A percentile compares a stretch with the other conserved stretches of the same genome.
Evolutionary conservation across 257 asterid genomes (phyloP).

Genomic region (Salvia splendens): DNA sequence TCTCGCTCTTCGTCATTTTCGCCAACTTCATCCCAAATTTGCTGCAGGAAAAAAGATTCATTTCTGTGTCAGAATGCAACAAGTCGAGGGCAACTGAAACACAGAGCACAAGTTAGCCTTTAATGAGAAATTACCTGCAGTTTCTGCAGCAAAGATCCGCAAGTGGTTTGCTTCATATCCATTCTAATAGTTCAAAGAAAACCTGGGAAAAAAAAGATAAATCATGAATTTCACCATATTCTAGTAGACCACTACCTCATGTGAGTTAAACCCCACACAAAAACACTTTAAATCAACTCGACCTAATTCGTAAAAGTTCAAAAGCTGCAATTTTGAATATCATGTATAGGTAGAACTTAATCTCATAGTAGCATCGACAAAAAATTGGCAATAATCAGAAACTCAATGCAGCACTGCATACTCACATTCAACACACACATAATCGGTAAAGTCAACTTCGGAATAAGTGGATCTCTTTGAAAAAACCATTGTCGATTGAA

Average conservation of each 20-base stretch:
- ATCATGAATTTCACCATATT: constrained; percentile 9
- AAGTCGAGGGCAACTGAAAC: constrained; percentile 6
- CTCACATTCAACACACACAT: constrained; percentile 18
- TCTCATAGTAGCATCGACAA: constrained; percentile 6
- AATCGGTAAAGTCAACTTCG: constrained; percentile 1
- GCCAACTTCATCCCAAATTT: constrained; percentile 97
- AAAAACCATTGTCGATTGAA: constrained; percentile 20
- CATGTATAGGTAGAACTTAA: constrained; percentile 7
- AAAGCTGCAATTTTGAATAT: neutral
- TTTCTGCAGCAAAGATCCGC: constrained; percentile 83
- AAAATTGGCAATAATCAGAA: constrained; percentile 9
- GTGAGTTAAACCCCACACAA: neutral
- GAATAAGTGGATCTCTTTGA: constrained; percentile 34
- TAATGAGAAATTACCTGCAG: constrained; percentile 52
- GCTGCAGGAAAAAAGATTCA: constrained; percentile 49
- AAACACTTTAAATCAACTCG: neutral
- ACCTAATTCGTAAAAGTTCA: neutral
- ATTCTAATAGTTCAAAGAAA: constrained; percentile 44
- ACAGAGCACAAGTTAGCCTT: constrained; percentile 4
- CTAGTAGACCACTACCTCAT: neutral
- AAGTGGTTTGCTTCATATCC: constrained; percentile 68
- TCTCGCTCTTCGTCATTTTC: constrained; percentile 87
- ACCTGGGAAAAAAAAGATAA: constrained; percentile 25
- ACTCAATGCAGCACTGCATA: neutral
- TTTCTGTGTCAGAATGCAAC: constrained; percentile 24